These are phyloP conservation scores for Monosporozyma yasuniensis DNA, from an alignment of 805 yeast species.

Conservation along the genomic window DNA sequence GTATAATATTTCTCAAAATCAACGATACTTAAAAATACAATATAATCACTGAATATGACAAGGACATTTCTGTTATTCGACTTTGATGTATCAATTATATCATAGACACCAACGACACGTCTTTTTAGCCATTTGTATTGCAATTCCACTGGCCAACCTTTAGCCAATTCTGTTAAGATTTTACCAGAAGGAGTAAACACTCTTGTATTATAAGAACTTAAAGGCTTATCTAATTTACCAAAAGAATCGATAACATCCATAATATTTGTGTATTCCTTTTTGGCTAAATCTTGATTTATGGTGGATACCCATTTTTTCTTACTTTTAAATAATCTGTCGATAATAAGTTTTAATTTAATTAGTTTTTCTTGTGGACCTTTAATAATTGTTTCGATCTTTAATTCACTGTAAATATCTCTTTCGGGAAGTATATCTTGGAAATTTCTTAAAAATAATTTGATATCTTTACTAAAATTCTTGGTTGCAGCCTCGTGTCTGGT, in stretches of 20 bases:
- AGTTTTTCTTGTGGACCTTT: constrained; percentile 60
- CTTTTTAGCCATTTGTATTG: constrained; percentile 86
- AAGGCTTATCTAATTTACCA: constrained; percentile 42
- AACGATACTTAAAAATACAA: constrained; percentile 52
- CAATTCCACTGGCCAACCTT: constrained; percentile 78
- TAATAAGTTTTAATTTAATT: constrained; percentile 57
- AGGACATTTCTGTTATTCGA: constrained; percentile 42
- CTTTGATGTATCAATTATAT: constrained; percentile 32
- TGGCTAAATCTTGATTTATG: constrained; percentile 18
- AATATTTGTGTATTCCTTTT: constrained; percentile 43
- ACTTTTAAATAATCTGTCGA: constrained; percentile 49
- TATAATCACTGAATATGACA: constrained; percentile 71
- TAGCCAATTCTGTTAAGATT: constrained; percentile 72
- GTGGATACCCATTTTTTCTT: constrained; percentile 36
- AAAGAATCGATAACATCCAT: constrained; percentile 70
- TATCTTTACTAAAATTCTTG: constrained; percentile 44
- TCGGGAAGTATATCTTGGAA: constrained; percentile 22
- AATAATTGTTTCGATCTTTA: constrained; percentile 51
- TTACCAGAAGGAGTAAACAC: constrained; percentile 90
- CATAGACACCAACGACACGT: constrained; percentile 71
- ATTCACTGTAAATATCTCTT: constrained; percentile 35
- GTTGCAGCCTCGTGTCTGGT: constrained; percentile 93
- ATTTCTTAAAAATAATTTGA: constrained; percentile 37
- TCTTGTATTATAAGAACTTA: constrained; percentile 48
- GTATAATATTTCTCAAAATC: constrained; percentile 32